Base-by-base conservation (phyloP, 345 rosid genomes). In the Pugionium cornutum region DNA sequence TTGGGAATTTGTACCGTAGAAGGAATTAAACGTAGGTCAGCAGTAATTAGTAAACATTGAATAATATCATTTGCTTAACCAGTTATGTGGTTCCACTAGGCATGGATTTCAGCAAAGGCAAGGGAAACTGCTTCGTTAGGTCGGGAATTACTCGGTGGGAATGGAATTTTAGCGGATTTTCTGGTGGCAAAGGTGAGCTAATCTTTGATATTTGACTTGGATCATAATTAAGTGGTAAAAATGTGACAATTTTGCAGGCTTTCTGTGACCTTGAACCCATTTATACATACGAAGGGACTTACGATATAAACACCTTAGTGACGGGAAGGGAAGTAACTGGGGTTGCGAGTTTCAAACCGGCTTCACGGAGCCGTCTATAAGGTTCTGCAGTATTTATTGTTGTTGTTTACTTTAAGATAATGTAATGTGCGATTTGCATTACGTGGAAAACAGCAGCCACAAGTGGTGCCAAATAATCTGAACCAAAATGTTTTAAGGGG, bases 181-280 rank as follows among this genome's bases (percentile, higher is more conserved):
- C 91, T 87, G 34, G 97, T 95, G 75, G 99, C 96, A 28, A 92
- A 92, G 96, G 96, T 92, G 64, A 47, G 70, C 29, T 62, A 39
- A 39, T 62, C 30, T 18, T 53, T 41, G 30, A 40, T 68, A 7
- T 69, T 7, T 75, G 65, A 30, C 50, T 41, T 37, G 26, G 29
- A 39, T 8, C 46, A 30, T 4, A 11, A 27, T 31, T 39, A 4
- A 56, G 34, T 51, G 10, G 11, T 60, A 9, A 41, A 43, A 64
- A 34, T 43, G 8, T 69, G 69, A 2, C 1, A 7, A 40, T 7
- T 54, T 31, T 77, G 83, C 92, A 87, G 97, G 99, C 99, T 59
- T 88, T 94, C 73, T 91, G 99, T 57, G 99, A 91, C 81, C 75
- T 94, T 81, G 99, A 94, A 66, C 99, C 99, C 8, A 94, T 94